Evolutionary conservation across 192 early-diverging fungal genomes (phyloP).

Genomic region (Phycomyces nitens): DNA sequence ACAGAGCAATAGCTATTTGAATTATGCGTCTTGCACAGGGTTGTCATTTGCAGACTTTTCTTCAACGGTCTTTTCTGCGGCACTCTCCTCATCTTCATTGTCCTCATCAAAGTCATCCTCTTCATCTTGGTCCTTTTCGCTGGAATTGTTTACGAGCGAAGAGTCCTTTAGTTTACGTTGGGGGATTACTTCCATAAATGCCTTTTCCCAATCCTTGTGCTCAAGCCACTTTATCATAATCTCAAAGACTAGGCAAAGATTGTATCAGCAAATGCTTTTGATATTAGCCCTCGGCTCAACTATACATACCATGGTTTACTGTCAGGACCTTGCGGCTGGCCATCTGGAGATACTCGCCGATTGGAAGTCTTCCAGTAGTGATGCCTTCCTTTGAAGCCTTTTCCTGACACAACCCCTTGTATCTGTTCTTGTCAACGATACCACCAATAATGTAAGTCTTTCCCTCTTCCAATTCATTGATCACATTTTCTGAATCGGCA

Average conservation of each 20-base stretch:
- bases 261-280: neutral
- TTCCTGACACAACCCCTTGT: constrained; percentile 74
- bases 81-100: neutral
- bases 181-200: constrained; percentile 90
- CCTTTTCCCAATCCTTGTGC: constrained; percentile 74
- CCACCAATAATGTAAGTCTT: constrained; percentile 91
- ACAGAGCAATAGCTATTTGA: neutral
- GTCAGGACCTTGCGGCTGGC: constrained; percentile 81
- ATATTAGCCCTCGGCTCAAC: neutral
- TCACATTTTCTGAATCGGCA: constrained; percentile 78
- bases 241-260: constrained; percentile 66
- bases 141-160: neutral
- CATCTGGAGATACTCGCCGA: constrained; percentile 81
- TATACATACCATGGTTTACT: constrained; percentile 78
- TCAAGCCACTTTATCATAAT: constrained; percentile 83
- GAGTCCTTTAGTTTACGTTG: constrained; percentile 74
- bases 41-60: neutral
- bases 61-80: neutral
- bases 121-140: constrained; percentile 3
- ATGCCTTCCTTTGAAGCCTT: constrained; percentile 77
- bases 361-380: constrained; percentile 75
- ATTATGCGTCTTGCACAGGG: neutral
- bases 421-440: constrained; percentile 91
- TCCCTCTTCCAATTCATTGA: constrained; percentile 63
- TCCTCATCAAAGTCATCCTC: constrained; percentile 1